Evolutionary conservation across 1,139 yeast species (phyloP).

Genomic region (Saccharomyces hybrid): DNA sequence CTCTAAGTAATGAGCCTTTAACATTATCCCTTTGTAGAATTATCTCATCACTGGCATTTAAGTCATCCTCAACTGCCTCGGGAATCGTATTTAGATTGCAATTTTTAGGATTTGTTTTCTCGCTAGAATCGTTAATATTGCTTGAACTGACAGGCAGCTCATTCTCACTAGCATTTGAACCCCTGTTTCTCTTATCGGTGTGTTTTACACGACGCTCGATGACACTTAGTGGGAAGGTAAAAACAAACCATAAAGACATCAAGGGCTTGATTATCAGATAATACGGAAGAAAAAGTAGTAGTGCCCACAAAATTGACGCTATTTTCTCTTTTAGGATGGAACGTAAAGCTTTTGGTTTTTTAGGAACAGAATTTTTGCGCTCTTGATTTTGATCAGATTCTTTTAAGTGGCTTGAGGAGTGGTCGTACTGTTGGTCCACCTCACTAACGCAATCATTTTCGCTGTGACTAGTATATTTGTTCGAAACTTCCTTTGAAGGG

Average conservation of each 20-base stretch:
- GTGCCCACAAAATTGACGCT: slow-evolving; percentile 7
- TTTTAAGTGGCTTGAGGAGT: not conserved
- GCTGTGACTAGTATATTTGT: not conserved
- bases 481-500: not conserved
- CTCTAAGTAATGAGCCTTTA: slow-evolving; percentile 23
- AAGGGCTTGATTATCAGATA: slow-evolving; percentile 41
- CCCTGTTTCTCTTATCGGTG: not conserved
- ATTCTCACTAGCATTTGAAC: not conserved
- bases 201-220: slow-evolving; percentile 29
- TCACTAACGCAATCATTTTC: not conserved
- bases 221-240: slow-evolving; percentile 45
- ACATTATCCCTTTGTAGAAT: slow-evolving; percentile 25
- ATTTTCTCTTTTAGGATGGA: not conserved
- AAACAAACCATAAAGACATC: slow-evolving; percentile 37
- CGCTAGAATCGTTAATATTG: slow-evolving; percentile 5
- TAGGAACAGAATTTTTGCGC: not conserved
- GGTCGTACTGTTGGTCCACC: not conserved
- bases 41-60: slow-evolving; percentile 27
- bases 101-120: slow-evolving; percentile 1
- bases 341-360: not conserved
- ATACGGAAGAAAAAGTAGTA: slow-evolving; percentile 39
- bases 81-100: slow-evolving; percentile 4
- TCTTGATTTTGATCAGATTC: not conserved
- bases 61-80: slow-evolving; percentile 24
- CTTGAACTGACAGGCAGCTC: slow-evolving; percentile 6